These are phyloP conservation scores for Polytrichum formosum DNA, from an alignment of 225 moss, liverwort and hornwort species.

Conservation along the genomic window DNA sequence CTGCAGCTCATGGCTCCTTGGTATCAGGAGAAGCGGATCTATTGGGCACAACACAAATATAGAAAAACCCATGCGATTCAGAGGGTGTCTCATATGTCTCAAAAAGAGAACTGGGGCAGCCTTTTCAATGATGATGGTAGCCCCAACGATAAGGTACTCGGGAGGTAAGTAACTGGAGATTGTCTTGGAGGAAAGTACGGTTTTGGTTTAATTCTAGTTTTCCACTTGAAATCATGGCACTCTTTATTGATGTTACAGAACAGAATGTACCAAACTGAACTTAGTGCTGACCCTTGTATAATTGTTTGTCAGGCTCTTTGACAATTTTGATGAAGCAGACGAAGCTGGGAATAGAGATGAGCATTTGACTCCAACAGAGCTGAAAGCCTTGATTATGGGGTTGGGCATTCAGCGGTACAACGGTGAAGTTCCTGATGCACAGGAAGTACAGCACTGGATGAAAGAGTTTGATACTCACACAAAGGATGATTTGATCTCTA, in stretches of 20 bases:
- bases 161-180: slow-evolving; percentile 5
- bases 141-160: slow-evolving; percentile 19
- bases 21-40: slow-evolving; percentile 47
- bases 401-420: slow-evolving; percentile 32
- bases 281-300: not conserved
- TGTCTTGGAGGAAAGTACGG: not conserved
- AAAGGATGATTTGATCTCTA: slow-evolving; percentile 22
- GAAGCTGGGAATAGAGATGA: slow-evolving; percentile 10
- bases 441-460: slow-evolving; percentile 41
- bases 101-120: slow-evolving; percentile 21
- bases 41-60: slow-evolving; percentile 25
- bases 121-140: slow-evolving; percentile 25
- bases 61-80: slow-evolving; percentile 26
- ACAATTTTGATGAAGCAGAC: slow-evolving; percentile 25
- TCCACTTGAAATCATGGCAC: not conserved
- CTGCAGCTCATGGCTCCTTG: slow-evolving; percentile 42
- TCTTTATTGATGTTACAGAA: not conserved
- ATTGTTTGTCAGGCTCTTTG: slow-evolving; percentile 16
- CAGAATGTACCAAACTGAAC: too few relatives aligned
- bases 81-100: slow-evolving; percentile 17
- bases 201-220: too few relatives aligned
- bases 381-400: slow-evolving; percentile 28
- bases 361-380: slow-evolving; percentile 24
- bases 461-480: slow-evolving; percentile 33
- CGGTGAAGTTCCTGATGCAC: slow-evolving; percentile 21